Base-by-base conservation (phyloP, 2,329 filamentous ascomycete genomes). In the Pyricularia sp. region DNA sequence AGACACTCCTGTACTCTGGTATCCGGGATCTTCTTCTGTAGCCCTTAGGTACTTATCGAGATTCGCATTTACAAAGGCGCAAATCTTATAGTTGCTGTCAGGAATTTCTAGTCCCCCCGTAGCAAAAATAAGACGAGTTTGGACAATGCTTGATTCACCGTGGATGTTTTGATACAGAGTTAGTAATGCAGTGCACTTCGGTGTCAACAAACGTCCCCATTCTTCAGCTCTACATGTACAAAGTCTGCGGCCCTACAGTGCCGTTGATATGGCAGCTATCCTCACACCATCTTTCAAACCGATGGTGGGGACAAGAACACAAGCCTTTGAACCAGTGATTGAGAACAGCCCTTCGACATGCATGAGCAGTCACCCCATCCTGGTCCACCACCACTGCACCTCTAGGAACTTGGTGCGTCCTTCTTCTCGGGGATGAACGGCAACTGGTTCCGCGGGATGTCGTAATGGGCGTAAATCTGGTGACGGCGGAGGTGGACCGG, bases 401-500 rank as follows among this genome's bases (percentile, higher is more conserved):
- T 61, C 17, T n/a, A 61, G 9, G 58, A 61, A 61, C 58, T 61
- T 61, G 58, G 23, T 12, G 55, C 67, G 2, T 63, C 72, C 12
- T 71, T 65, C 72, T 76, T 74, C 42, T 70, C 69, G 11, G 77
- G 71, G 26, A 77, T 70, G 65, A 77, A 78, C 3, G 75, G 75
- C 73, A 75, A 71, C 59, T 72, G 71, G 66, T 69, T 71, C 42
- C 68, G 68, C 58, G 73, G 72, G 59, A 76, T 76, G 66, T 73
- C 70, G 65, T 72, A 73, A 73, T 88, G 85, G 70, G 86, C 83
- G 76, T 86, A 87, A 77, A 88, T 87, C 79, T 88, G 86, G 76
- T 82, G 83, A 74, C 86, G 84, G 75, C 90, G 86, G 73, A 93
- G 85, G 78, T 94, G 91, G 73, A 95, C 88, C 67, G 92, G 92